Conservation (phyloP, 2,329 filamentous ascomycete genomes). For the Verticillium tricorpus region DNA sequence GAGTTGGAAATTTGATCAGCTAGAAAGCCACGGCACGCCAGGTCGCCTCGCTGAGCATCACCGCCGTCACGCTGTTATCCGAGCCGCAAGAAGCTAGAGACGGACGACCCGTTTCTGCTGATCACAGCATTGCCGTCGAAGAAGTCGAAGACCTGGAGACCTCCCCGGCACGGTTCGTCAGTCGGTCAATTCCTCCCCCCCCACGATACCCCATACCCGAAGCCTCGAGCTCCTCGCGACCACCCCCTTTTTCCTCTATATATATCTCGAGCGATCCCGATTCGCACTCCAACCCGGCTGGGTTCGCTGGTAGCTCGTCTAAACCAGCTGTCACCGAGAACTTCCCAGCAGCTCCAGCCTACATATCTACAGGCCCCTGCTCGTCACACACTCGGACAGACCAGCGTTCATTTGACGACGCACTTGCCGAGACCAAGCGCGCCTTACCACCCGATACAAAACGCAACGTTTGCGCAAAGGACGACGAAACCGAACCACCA, state of each 20-base stretch:
- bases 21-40: neutral
- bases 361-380: conserved; percentile 35
- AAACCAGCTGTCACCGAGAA: conserved; percentile 23
- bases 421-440: conserved; percentile 73
- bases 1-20: too few species aligned
- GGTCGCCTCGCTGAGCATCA: neutral
- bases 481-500: conserved; percentile 83
- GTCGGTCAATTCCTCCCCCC: conserved; percentile 45
- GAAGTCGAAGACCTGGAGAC: neutral
- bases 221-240: conserved; percentile 43
- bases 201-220: conserved; percentile 56
- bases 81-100: conserved; percentile 16
- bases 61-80: neutral
- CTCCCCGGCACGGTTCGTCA: conserved; percentile 14
- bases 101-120: conserved; percentile 38
- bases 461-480: conserved; percentile 68
- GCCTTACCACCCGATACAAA: conserved; percentile 80
- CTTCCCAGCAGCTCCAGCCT: conserved; percentile 45
- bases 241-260: conserved; percentile 58
- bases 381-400: too few species aligned
- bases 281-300: conserved; percentile 20
- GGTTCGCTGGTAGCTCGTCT: neutral
- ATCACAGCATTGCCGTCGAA: conserved; percentile 17
- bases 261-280: conserved; percentile 38
- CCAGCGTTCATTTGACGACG: conserved; percentile 39